These are phyloP conservation scores for Alternaria incomplexa DNA, from an alignment of 2,329 filamentous ascomycete genomes.

Conservation along the genomic window DNA sequence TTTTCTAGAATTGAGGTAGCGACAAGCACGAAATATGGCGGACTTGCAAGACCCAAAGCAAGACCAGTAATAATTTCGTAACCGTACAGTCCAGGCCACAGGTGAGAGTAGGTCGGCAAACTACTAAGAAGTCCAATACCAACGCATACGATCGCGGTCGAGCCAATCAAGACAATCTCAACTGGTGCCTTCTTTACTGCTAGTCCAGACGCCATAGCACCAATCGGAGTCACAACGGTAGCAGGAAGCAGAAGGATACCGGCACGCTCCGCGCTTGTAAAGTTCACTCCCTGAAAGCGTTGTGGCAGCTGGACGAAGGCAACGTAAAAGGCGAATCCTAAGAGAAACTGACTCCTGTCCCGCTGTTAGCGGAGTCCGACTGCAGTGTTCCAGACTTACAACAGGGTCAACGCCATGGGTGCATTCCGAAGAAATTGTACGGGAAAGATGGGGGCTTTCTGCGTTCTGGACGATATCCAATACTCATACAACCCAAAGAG, in stretches of 20 bases:
- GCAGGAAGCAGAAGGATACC: constrained; percentile 39
- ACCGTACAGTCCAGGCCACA: constrained; percentile 32
- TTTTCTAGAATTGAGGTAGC: constrained; percentile 28
- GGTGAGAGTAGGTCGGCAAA: constrained; percentile 23
- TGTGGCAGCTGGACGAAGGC: constrained; percentile 41
- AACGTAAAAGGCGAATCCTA: constrained; percentile 38
- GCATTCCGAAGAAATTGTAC: constrained; percentile 35
- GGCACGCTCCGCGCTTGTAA: constrained; percentile 36
- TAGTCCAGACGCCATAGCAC: constrained; percentile 32
- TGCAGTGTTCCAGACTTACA: constrained; percentile 18
- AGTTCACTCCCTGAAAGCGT: constrained; percentile 42
- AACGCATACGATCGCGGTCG: constrained; percentile 26
- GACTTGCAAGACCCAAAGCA: constrained; percentile 33
- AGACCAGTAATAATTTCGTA: constrained; percentile 39
- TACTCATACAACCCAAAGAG: constrained; percentile 37
- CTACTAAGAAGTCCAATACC: constrained; percentile 37
- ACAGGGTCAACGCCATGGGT: constrained; percentile 26
- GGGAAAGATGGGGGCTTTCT: constrained; percentile 36
- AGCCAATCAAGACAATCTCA: constrained; percentile 29
- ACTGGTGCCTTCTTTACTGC: constrained; percentile 25
- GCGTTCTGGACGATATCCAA: constrained; percentile 34
- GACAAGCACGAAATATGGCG: constrained; percentile 38
- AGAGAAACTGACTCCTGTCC: constrained; percentile 31
- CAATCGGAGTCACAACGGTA: constrained; percentile 34
- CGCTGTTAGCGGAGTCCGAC: background rate